Evolutionary conservation across 129 eudicot genomes (phyloP).

Genomic region (Pseudognaphalium luteoalbum): DNA sequence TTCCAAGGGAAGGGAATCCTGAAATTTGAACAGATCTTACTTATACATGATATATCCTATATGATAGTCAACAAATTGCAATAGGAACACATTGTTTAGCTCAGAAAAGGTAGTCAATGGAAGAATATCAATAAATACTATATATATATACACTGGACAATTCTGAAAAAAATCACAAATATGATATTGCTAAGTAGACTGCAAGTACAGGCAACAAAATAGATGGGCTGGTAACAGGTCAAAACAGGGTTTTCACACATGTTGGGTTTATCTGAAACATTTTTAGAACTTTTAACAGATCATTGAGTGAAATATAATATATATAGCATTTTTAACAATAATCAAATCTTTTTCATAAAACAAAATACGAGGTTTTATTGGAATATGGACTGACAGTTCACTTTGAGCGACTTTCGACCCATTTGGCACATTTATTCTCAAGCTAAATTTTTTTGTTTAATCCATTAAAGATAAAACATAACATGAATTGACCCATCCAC

Average conservation of each 20-base stretch:
- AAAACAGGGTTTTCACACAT: neutral
- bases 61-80: neutral
- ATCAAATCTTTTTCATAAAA: neutral
- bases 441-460: neutral
- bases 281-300: neutral
- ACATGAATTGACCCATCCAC: neutral
- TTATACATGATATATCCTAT: slow-evolving; percentile 3
- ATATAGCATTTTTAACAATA: neutral
- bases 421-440: neutral
- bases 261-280: neutral
- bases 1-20: slow-evolving; percentile 97
- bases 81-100: neutral
- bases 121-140: neutral
- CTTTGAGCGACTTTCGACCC: neutral
- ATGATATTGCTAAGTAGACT: neutral
- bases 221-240: neutral
- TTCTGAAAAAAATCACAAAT: neutral
- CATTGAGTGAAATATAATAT: neutral
- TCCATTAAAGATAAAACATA: neutral
- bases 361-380: neutral
- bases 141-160: neutral
- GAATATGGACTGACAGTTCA: neutral
- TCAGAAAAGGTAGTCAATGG: neutral
- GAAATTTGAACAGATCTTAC: slow-evolving; percentile 24
- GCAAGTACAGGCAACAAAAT: neutral